phyloP scores from a whole-genome alignment of 352 stramenopile genomes.

The Phytophthora kernoviae region DNA sequence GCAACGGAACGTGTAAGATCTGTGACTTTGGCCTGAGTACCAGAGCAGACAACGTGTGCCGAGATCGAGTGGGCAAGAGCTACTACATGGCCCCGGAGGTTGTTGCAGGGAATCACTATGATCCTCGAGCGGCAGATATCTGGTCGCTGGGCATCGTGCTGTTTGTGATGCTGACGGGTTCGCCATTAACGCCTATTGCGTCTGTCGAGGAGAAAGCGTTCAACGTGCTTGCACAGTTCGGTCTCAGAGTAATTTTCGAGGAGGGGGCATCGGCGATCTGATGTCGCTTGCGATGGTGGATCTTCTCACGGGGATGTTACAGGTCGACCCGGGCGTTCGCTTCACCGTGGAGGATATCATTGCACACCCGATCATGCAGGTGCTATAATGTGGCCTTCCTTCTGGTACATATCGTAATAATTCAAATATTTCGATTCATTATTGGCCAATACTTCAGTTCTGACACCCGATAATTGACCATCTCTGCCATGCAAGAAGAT shows the following conservation, averaged over 20 bases:
- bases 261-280: constrained; percentile 30
- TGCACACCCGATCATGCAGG: neutral
- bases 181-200: constrained; percentile 35
- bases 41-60: constrained; percentile 24
- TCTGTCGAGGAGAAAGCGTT: constrained; percentile 32
- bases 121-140: constrained; percentile 46
- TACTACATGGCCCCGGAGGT: constrained; percentile 74
- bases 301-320: constrained; percentile 33
- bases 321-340: constrained; percentile 34
- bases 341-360: constrained; percentile 23
- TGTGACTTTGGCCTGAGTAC: constrained; percentile 52
- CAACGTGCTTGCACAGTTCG: constrained; percentile 25
- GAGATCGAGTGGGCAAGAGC: constrained; percentile 43
- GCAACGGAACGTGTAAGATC: neutral
- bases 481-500: constrained; percentile 18
- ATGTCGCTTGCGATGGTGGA: constrained; percentile 6
- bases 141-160: constrained; percentile 62
- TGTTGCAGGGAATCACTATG: constrained; percentile 32
- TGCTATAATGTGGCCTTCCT: no score
- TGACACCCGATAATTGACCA: no score
- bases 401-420: no score
- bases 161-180: constrained; percentile 61
- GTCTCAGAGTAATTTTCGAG: constrained; percentile 42
- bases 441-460: no score
- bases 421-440: no score